Percentiles rank a stretch among this genome's conserved stretches.
phyloP scores from a whole-genome alignment of 257 asterid genomes.

The Cinchona pubescens region DNA sequence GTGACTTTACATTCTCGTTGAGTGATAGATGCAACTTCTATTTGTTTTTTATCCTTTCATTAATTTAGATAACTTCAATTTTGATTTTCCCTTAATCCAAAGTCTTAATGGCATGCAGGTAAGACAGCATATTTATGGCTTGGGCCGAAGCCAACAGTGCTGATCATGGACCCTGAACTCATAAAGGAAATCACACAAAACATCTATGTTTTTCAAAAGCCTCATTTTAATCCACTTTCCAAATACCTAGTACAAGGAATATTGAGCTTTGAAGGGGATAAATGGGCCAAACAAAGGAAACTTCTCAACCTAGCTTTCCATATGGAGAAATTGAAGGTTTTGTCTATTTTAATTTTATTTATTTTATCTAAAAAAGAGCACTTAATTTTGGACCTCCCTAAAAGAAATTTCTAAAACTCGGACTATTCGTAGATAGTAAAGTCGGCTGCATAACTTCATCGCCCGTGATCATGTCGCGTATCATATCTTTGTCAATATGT shows the following conservation, averaged over 20 bases:
- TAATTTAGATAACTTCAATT: too few species aligned
- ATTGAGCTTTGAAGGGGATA: constrained; percentile 1
- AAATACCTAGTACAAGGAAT: constrained; percentile 3
- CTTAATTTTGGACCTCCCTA: too few species aligned
- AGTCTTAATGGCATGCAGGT: neutral
- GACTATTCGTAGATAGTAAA: too few species aligned
- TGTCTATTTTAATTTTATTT: neutral
- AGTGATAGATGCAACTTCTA: too few species aligned
- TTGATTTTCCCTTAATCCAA: neutral
- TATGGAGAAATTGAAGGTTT: constrained; percentile 12
- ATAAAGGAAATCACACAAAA: constrained; percentile 8
- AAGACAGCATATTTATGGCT: constrained; percentile 9
- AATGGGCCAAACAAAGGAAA: constrained; percentile 13
- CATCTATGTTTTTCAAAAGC: neutral
- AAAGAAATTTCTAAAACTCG: too few species aligned
- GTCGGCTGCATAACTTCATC: too few species aligned
- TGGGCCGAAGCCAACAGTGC: neutral
- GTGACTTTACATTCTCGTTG: too few species aligned
- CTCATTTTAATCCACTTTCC: neutral
- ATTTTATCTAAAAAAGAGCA: too few species aligned
- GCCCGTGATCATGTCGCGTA: too few species aligned
- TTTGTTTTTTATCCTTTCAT: too few species aligned
- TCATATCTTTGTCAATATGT: too few species aligned
- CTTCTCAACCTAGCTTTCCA: constrained; percentile 19
- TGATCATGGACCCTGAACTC: constrained; percentile 12